Base-by-base conservation (phyloP, 225 moss, liverwort and hornwort genomes). In the Anthoceros angustus region DNA sequence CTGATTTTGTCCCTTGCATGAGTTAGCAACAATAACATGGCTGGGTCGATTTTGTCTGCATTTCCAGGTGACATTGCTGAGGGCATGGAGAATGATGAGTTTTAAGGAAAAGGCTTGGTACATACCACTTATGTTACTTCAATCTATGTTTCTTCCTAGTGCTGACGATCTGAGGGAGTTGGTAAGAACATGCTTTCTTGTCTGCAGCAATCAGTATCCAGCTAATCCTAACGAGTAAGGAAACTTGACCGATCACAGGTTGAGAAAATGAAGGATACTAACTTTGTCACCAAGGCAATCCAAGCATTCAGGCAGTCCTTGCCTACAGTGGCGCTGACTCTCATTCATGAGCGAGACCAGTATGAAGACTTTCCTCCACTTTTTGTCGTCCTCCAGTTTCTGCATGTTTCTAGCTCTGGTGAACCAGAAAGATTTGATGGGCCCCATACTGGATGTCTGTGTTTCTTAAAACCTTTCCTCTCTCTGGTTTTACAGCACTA, bases 41-140 rank as follows among this genome's bases (percentile, higher is more conserved):
- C 32, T 32, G 32, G 32, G 32, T 32, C 32, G 4, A 32, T 32
- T 32, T 45, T 8, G 25, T 68, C 26, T 10, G 49, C 25, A 8
- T 48, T 69, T 69, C 25, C 74, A 84, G 84, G 32, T 79, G 8
- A 84, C 81, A 63, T 67, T 81, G 67, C 72, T 71, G 66, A 82
- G 90, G 80, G 80, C 86, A n/a, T 91, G 90, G 90, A 74, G 78
- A 62, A 78, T 41, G 66, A 79, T 91, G 86, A 79, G 69, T 77
- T 61, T 70, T 39, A 86, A 86, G 87, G 77, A 79, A 64, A 91
- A 75, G 74, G 49, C 78, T 25, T 82, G 75, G 69, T 76, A 86
- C 11, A 62, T 82, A 11, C 79, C 65, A 67, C 62, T 68, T 72
- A 42, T 87, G 62, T 63, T 87, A 60, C 72, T 75, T 10, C 70